A percentile compares a stretch with the other conserved stretches of the same genome.
Evolutionary conservation across 1,284 basidiomycete genomes (phyloP).

Genomic region (Coniferiporia weirii): DNA sequence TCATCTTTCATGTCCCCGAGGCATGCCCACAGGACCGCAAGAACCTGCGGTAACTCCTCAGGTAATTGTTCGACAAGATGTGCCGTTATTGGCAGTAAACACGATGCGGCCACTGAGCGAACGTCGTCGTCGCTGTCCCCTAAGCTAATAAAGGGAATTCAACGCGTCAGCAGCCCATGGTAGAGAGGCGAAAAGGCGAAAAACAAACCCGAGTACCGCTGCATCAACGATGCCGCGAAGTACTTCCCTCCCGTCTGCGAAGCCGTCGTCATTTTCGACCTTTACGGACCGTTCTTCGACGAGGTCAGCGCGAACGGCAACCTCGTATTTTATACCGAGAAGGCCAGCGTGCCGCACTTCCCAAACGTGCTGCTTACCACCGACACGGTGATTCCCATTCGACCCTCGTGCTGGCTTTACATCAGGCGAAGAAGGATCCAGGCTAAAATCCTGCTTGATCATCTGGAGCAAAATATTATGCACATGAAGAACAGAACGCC

Average conservation of each 20-base stretch:
- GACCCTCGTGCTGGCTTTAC: slow-evolving; percentile 25
- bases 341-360: slow-evolving; percentile 96
- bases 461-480: slow-evolving; percentile 86
- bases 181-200: not conserved
- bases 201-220: slow-evolving; percentile 72
- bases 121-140: slow-evolving; percentile 95
- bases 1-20: slow-evolving; percentile 94
- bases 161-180: slow-evolving; percentile 16
- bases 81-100: slow-evolving; percentile 80
- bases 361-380: slow-evolving; percentile 77
- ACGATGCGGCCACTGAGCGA: slow-evolving; percentile 90
- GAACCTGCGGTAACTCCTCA: slow-evolving; percentile 64
- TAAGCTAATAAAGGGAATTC: slow-evolving; percentile 46
- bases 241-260: slow-evolving; percentile 42
- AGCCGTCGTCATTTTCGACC: slow-evolving; percentile 23
- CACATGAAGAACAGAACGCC: slow-evolving; percentile 71
- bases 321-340: slow-evolving; percentile 96
- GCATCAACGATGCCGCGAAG: slow-evolving; percentile 81
- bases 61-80: slow-evolving; percentile 78
- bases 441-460: slow-evolving; percentile 79
- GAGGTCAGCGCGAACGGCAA: slow-evolving; percentile 85
- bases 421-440: slow-evolving; percentile 15
- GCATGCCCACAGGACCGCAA: slow-evolving; percentile 89
- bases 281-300: slow-evolving; percentile 42
- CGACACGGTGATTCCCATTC: slow-evolving; percentile 24